Percentiles rank a stretch among this genome's conserved stretches.
Conservation (phyloP, 257 asterid species). For the Rauvolfia tetraphylla region DNA sequence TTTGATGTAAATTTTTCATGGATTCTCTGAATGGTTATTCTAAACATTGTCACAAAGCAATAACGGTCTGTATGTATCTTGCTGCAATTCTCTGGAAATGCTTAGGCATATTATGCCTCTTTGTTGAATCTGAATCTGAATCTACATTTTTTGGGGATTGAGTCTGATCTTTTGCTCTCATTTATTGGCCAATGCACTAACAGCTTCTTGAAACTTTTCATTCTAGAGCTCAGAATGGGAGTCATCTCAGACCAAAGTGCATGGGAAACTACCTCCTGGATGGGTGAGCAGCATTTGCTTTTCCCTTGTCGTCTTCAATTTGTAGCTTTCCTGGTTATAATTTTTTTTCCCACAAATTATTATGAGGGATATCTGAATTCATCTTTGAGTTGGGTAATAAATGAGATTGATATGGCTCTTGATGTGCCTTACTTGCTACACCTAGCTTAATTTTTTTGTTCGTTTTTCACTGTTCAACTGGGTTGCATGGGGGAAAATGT, state of each 20-base stretch:
- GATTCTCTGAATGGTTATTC: neutral
- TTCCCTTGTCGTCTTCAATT: constrained; percentile 1
- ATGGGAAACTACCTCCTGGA: constrained; percentile 67
- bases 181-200: constrained; percentile 2
- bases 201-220: constrained; percentile 18
- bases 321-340: neutral
- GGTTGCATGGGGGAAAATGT: neutral
- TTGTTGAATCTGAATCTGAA: neutral
- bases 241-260: constrained; percentile 36
- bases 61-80: neutral
- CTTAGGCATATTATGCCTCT: neutral
- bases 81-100: neutral
- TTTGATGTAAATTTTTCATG: neutral
- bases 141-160: too few relatives aligned
- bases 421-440: neutral
- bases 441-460: neutral
- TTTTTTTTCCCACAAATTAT: too few relatives aligned
- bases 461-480: neutral
- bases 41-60: neutral
- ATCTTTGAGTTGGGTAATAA: neutral
- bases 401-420: neutral
- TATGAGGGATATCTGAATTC: neutral
- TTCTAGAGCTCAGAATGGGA: constrained; percentile 53
- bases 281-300: constrained; percentile 66
- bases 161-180: neutral